Percentiles rank a stretch among this genome's conserved stretches.
phyloP scores from a whole-genome alignment of 768 basidiomycete species.

The Phylloporus sp. region DNA sequence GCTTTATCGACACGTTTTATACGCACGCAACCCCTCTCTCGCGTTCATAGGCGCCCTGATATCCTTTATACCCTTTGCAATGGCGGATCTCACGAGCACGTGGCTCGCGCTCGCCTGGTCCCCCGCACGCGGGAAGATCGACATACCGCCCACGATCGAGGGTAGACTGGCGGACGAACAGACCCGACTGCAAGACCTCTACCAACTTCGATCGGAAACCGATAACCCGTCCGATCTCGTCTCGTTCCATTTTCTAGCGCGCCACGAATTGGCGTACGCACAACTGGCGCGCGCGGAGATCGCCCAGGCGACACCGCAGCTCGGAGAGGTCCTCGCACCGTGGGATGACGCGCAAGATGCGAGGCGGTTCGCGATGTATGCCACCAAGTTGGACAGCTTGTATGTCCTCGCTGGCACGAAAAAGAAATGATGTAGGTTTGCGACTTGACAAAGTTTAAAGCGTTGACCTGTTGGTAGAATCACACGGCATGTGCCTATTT shows the following conservation, averaged over 20 bases:
- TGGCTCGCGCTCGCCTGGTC: conserved; percentile 45
- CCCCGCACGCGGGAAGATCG: conserved; percentile 13
- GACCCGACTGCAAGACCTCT: conserved; percentile 28
- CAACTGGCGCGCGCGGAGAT: conserved; percentile 14
- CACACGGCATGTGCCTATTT: no score
- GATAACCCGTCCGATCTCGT: conserved; percentile 25
- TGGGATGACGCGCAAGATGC: conserved; percentile 28
- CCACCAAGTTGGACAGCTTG: conserved; percentile 25
- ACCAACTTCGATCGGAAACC: conserved; percentile 14
- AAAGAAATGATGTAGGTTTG: background rate
- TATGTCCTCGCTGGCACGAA: conserved; percentile 11
- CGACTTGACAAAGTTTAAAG: no score
- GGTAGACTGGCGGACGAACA: conserved; percentile 36
- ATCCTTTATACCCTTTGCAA: conserved; percentile 44
- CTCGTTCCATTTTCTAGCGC: conserved; percentile 23
- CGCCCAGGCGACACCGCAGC: conserved; percentile 6
- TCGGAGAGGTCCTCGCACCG: conserved; percentile 15
- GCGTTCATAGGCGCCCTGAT: conserved; percentile 43
- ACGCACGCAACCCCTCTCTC: conserved; percentile 42
- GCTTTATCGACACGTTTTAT: conserved; percentile 42
- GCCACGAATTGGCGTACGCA: conserved; percentile 22
- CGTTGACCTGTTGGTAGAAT: no score
- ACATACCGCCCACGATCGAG: conserved; percentile 32
- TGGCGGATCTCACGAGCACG: conserved; percentile 46
- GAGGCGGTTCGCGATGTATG: conserved; percentile 25